These are phyloP conservation scores for Waltergamsia citrina DNA, from an alignment of 2,329 filamentous ascomycete species.

Conservation along the genomic window DNA sequence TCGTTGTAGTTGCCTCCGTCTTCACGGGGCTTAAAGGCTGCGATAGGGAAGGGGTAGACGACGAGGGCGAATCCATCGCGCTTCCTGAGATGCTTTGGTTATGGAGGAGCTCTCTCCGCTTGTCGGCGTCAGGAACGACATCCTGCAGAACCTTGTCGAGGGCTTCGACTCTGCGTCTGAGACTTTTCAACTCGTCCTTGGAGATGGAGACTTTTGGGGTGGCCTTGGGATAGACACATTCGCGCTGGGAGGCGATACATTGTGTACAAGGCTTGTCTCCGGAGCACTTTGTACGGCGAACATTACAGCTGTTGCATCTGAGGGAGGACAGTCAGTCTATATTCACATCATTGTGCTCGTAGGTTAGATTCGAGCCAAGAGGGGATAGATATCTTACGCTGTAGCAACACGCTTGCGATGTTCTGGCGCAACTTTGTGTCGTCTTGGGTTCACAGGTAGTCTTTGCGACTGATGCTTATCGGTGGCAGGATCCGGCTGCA, in stretches of 20 bases:
- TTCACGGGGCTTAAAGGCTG: constrained; percentile 7
- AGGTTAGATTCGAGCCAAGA: neutral
- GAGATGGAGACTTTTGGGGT: constrained; percentile 33
- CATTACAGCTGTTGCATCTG: constrained; percentile 44
- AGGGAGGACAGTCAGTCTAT: neutral
- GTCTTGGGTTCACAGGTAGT: constrained; percentile 39
- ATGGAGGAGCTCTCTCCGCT: constrained; percentile 20
- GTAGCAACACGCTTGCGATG: constrained; percentile 38
- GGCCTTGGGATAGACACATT: constrained; percentile 36
- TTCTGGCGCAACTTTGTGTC: constrained; percentile 35
- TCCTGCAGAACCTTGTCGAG: constrained; percentile 29
- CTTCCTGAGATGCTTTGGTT: constrained; percentile 5
- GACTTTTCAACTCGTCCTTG: constrained; percentile 28
- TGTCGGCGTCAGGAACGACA: constrained; percentile 22
- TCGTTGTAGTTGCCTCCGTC: constrained; percentile 2
- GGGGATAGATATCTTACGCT: constrained; percentile 28
- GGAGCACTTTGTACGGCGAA: constrained; percentile 42
- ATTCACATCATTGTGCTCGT: neutral
- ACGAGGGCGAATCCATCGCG: constrained; percentile 8
- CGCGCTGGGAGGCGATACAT: constrained; percentile 30
- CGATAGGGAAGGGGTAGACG: constrained; percentile 11
- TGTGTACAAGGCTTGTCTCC: constrained; percentile 37
- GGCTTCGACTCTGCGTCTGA: constrained; percentile 26
- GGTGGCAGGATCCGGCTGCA: constrained; percentile 16
- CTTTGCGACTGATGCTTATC: constrained; percentile 21